phyloP scores from a whole-genome alignment of 306 rosid species.

The Prunus armeniaca region DNA sequence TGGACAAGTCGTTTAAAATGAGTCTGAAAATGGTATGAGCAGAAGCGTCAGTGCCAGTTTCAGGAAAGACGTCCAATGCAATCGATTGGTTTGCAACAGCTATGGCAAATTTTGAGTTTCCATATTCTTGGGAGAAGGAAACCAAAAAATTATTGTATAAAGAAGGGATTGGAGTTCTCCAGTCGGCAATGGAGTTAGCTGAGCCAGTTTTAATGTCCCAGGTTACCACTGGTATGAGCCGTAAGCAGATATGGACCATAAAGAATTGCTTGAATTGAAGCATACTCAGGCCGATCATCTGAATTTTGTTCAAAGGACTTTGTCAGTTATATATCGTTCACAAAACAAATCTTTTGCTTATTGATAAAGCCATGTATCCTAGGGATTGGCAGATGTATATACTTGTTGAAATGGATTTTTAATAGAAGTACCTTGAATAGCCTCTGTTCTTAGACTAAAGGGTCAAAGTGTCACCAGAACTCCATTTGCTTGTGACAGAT shows the following conservation, averaged over 20 bases:
- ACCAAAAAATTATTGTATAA: conserved; percentile 43
- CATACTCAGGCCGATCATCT: conserved; percentile 72
- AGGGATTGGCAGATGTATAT: neutral
- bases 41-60: conserved; percentile 47
- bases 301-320: conserved; percentile 31
- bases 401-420: neutral
- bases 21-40: conserved; percentile 73
- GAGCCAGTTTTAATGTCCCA: conserved; percentile 48
- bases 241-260: conserved; percentile 80
- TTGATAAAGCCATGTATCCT: neutral
- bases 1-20: conserved; percentile 29
- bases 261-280: conserved; percentile 69
- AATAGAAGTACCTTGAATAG: conserved; percentile 48
- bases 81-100: conserved; percentile 52
- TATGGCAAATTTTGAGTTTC: conserved; percentile 41
- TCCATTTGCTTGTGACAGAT: conserved; percentile 53
- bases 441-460: conserved; percentile 65
- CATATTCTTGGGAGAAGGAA: conserved; percentile 45
- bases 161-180: conserved; percentile 69
- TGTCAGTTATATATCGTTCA: conserved; percentile 13
- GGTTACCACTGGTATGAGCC: conserved; percentile 48
- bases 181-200: conserved; percentile 31
- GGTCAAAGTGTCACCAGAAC: conserved; percentile 49
- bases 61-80: conserved; percentile 42
- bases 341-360: neutral